These are phyloP conservation scores for Eimeria brunetti DNA, from an alignment of 169 alveolate species.

Conservation along the genomic window DNA sequence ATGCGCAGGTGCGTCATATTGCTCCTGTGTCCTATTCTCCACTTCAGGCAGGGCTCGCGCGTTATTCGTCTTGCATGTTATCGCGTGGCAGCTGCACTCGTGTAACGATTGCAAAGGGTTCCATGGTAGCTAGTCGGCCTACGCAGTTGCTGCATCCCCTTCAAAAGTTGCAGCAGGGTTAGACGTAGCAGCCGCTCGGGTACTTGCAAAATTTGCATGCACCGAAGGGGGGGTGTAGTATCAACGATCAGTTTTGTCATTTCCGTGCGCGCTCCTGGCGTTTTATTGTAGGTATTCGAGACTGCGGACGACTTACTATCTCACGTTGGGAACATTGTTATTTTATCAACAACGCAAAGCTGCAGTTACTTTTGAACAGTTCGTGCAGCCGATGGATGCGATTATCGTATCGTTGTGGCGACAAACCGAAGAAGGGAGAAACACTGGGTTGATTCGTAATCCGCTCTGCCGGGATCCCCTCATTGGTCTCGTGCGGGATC, in stretches of 20 bases:
- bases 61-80: neutral
- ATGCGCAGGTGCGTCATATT: constrained; percentile 70
- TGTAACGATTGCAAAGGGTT: neutral
- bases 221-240: too few species aligned
- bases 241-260: too few species aligned
- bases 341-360: constrained; percentile 81
- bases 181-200: neutral
- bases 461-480: constrained; percentile 89
- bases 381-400: constrained; percentile 89
- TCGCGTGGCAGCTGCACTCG: neutral
- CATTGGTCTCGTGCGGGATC: constrained; percentile 94
- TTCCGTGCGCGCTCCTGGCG: neutral
- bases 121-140: neutral
- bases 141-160: neutral
- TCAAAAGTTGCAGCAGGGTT: neutral
- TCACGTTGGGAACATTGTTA: constrained; percentile 92
- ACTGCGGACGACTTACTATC: constrained; percentile 94
- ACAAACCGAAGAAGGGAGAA: constrained; percentile 84
- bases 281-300: constrained; percentile 86
- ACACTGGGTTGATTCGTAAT: constrained; percentile 80
- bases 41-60: neutral
- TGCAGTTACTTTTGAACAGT: constrained; percentile 87
- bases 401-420: constrained; percentile 85
- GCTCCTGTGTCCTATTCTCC: neutral
- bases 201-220: neutral